A percentile compares a stretch with the other conserved stretches of the same genome.
phyloP scores from a whole-genome alignment of 139 green algal species.

The Spirogloea muscicola region DNA sequence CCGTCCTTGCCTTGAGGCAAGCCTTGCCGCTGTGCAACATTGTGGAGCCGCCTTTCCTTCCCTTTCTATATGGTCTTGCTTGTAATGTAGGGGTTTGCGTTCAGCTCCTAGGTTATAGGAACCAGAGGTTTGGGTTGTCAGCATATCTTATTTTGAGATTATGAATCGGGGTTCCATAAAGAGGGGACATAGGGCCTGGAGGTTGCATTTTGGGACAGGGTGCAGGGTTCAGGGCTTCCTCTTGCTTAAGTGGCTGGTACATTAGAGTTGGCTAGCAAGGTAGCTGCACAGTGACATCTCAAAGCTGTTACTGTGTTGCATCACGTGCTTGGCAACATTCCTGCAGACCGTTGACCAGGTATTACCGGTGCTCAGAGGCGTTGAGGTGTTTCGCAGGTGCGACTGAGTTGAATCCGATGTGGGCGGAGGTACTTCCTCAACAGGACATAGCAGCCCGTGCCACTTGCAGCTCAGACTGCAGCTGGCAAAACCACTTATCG shows the following conservation, averaged over 20 bases:
- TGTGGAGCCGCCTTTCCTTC: not conserved
- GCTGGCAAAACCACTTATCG: no score
- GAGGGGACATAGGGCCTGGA: no score
- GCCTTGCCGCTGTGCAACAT: not conserved
- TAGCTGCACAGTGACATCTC: not conserved
- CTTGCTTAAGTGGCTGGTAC: no score
- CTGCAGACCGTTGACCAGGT: not conserved
- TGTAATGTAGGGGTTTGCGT: not conserved
- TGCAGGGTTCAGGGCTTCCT: no score
- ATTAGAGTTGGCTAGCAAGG: no score
- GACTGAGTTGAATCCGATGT: constrained; percentile 13
- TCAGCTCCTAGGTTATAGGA: no score
- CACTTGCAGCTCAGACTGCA: no score
- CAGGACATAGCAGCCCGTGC: no score
- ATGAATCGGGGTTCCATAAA: no score
- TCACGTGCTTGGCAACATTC: not conserved
- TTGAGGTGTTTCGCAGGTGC: constrained; percentile 24
- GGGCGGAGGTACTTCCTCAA: constrained; percentile 13
- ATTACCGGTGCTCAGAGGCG: not conserved
- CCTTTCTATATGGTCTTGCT: not conserved
- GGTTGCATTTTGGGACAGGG: no score
- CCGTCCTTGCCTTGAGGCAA: not conserved
- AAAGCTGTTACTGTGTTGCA: not conserved
- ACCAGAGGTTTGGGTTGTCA: no score
- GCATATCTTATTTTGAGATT: not conserved